These are phyloP conservation scores for Pezicula neosporulosa DNA, from an alignment of 2,329 filamentous ascomycete species.

Conservation along the genomic window DNA sequence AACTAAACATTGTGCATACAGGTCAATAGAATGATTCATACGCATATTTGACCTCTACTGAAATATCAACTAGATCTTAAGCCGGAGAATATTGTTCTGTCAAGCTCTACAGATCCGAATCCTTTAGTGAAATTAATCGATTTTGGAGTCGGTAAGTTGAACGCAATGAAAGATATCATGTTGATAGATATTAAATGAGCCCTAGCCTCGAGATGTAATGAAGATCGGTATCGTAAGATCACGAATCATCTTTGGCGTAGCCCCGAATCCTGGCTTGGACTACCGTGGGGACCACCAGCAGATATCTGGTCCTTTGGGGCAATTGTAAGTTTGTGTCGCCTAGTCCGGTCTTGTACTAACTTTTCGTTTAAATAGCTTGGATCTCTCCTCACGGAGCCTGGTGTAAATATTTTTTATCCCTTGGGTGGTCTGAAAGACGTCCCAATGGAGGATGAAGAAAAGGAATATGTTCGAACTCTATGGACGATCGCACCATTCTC, in stretches of 20 bases:
- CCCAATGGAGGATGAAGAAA: conserved; percentile 3
- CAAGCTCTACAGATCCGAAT: conserved; percentile 1
- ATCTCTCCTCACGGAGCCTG: conserved; percentile 10
- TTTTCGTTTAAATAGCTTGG: conserved; percentile 4
- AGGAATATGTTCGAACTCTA: conserved; percentile 5
- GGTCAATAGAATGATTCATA: conserved; percentile 1
- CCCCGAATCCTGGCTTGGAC: conserved; percentile 10
- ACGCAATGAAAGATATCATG: not conserved
- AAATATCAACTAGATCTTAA: conserved; percentile 4
- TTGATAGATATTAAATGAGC: not conserved
- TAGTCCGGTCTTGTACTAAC: not conserved
- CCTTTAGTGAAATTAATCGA: conserved; percentile 7
- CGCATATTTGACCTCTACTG: not conserved
- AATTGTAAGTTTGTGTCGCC: conserved; percentile 6
- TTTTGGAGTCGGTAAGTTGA: conserved; percentile 8
- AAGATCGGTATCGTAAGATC: conserved; percentile 6
- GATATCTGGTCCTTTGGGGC: conserved; percentile 10
- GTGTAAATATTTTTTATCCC: conserved; percentile 9
- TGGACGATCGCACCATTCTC: conserved; percentile 6
- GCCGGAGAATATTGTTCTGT: conserved; percentile 8
- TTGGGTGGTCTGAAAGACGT: conserved; percentile 6
- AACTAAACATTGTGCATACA: conserved; percentile 7
- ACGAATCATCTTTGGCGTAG: conserved; percentile 10
- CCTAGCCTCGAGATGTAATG: conserved; percentile 2
- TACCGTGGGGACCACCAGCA: conserved; percentile 5